phyloP scores from a whole-genome alignment of 75 land plant species.

The Ceratopteris richardii region DNA sequence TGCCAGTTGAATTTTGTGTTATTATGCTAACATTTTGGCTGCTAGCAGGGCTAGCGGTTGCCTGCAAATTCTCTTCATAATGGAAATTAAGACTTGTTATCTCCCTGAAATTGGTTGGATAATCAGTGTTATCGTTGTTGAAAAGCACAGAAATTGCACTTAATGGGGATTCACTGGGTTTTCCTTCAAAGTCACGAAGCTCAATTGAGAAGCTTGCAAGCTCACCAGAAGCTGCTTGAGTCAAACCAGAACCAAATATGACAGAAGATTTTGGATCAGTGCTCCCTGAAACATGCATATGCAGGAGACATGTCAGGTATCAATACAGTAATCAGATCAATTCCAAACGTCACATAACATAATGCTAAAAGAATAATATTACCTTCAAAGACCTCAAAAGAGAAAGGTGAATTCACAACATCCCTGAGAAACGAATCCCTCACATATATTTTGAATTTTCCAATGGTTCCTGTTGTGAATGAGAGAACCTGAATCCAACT shows the following conservation, averaged over 20 bases:
- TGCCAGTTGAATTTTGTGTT: not conserved
- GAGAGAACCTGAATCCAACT: slow-evolving; percentile 3
- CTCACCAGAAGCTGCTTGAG: not conserved
- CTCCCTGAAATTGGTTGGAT: not conserved
- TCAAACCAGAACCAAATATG: not conserved
- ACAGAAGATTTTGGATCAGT: not conserved
- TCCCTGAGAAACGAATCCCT: not conserved
- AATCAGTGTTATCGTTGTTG: not conserved
- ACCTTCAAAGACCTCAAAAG: slow-evolving; percentile 8
- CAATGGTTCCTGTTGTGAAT: not conserved
- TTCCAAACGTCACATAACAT: too few species aligned
- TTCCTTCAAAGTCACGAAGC: not conserved
- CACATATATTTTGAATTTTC: slow-evolving; percentile 5
- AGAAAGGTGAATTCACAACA: not conserved
- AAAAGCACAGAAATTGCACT: not conserved
- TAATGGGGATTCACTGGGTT: not conserved
- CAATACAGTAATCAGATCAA: too few species aligned
- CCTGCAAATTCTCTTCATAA: not conserved
- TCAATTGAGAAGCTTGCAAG: not conserved
- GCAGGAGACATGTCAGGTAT: too few species aligned
- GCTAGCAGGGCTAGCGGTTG: not conserved
- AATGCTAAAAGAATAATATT: not conserved
- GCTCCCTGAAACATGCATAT: slow-evolving; percentile 2
- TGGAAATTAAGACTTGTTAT: not conserved
- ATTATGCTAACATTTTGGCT: not conserved